A percentile compares a stretch with the other conserved stretches of the same genome.
These are phyloP conservation scores for Trypanosomatidae sp. DNA, from an alignment of 208 protist species.

Conservation along the genomic window DNA sequence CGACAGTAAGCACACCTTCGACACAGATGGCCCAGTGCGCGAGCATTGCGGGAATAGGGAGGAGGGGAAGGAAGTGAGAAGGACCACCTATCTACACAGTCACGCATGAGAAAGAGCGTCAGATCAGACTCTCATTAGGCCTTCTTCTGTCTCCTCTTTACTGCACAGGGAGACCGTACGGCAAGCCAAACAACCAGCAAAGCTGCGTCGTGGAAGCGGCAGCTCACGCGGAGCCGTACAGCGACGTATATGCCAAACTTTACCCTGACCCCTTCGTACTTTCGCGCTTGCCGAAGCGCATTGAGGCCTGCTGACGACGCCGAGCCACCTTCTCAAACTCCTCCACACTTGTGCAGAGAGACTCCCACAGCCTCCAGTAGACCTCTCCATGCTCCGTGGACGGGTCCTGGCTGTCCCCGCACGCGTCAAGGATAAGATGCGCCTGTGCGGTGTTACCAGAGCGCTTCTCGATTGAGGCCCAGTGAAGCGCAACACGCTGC, in stretches of 20 bases:
- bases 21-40: not conserved
- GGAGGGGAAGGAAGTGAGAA: not conserved
- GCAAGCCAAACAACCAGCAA: not conserved
- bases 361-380: constrained; percentile 83
- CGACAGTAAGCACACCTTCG: not conserved
- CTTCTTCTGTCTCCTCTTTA: not conserved
- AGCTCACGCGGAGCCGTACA: not conserved
- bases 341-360: constrained; percentile 49
- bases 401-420: constrained; percentile 72
- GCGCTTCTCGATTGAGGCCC: constrained; percentile 75
- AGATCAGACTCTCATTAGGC: not conserved
- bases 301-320: constrained; percentile 55
- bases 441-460: constrained; percentile 46
- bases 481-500: constrained; percentile 72
- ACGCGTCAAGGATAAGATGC: constrained; percentile 66
- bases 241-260: not conserved
- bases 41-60: not conserved
- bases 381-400: constrained; percentile 40
- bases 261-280: not conserved
- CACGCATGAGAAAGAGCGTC: not conserved
- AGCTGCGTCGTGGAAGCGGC: not conserved
- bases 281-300: constrained; percentile 34
- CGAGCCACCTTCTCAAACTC: constrained; percentile 72
- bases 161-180: not conserved
- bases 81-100: not conserved